These are phyloP conservation scores for Venturia effusa DNA, from an alignment of 2,329 filamentous ascomycete species.

Conservation along the genomic window DNA sequence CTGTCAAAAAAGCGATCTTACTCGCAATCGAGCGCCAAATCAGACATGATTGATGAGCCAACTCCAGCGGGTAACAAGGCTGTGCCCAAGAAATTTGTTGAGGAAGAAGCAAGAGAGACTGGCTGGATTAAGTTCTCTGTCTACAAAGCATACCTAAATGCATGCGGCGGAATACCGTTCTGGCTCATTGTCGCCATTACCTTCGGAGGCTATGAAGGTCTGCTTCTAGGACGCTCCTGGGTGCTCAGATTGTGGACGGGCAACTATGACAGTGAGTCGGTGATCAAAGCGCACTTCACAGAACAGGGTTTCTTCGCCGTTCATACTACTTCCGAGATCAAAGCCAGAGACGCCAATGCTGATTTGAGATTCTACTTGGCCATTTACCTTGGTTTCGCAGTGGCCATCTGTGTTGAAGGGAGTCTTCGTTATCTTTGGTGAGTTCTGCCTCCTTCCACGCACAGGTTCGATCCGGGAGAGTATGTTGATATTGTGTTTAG, in stretches of 20 bases:
- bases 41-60: constrained; percentile 10
- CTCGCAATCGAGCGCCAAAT: constrained; percentile 1
- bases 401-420: constrained; percentile 46
- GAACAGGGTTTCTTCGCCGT: not conserved
- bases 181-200: constrained; percentile 46
- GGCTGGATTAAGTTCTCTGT: constrained; percentile 57
- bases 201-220: constrained; percentile 44
- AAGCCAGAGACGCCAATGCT: not conserved
- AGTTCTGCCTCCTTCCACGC: not conserved
- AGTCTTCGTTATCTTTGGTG: constrained; percentile 50
- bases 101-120: constrained; percentile 62
- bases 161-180: constrained; percentile 52
- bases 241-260: constrained; percentile 50
- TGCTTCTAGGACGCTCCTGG: constrained; percentile 48
- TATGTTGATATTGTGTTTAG: not conserved
- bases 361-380: constrained; percentile 30
- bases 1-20: not conserved
- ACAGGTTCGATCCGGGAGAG: not conserved
- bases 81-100: constrained; percentile 57
- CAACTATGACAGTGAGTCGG: constrained; percentile 5
- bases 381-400: constrained; percentile 54
- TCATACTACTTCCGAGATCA: constrained; percentile 1
- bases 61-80: not conserved
- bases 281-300: not conserved
- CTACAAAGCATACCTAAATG: constrained; percentile 56